Conservation (phyloP, 495 filamentous ascomycete genomes). For the Venustampulla echinocandica region DNA sequence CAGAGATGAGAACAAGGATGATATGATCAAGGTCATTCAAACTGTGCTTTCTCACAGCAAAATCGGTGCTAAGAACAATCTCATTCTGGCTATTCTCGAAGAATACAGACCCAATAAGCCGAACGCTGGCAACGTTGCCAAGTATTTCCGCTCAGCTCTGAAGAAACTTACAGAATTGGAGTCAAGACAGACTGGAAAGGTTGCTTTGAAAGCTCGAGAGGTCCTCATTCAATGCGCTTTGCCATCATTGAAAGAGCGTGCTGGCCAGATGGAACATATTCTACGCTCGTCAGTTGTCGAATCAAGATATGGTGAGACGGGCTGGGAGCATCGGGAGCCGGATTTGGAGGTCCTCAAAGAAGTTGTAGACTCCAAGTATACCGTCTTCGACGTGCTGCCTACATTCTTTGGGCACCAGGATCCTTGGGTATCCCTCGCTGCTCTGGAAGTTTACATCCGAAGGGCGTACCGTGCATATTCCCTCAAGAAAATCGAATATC, state of each 20-base stretch:
- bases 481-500: constrained; percentile 80
- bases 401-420: constrained; percentile 91
- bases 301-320: constrained; percentile 91
- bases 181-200: constrained; percentile 83
- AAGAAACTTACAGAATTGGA: constrained; percentile 87
- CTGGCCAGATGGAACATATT: constrained; percentile 97
- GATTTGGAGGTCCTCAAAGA: constrained; percentile 83
- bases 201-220: constrained; percentile 92
- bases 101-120: constrained; percentile 95
- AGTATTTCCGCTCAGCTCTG: constrained; percentile 75
- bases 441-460: constrained; percentile 91
- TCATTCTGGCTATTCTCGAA: constrained; percentile 83
- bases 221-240: constrained; percentile 94
- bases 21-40: constrained; percentile 71
- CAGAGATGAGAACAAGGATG: constrained; percentile 92
- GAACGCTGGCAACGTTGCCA: constrained; percentile 74
- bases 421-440: constrained; percentile 88
- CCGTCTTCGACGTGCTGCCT: constrained; percentile 91
- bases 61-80: constrained; percentile 87
- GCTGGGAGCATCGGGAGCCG: constrained; percentile 93
- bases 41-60: constrained; percentile 90
- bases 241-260: constrained; percentile 89
- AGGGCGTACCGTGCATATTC: constrained; percentile 94
- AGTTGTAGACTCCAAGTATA: constrained; percentile 96
- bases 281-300: constrained; percentile 94